Conservation (phyloP, 129 eudicot species). For the Flaveria brownii region DNA sequence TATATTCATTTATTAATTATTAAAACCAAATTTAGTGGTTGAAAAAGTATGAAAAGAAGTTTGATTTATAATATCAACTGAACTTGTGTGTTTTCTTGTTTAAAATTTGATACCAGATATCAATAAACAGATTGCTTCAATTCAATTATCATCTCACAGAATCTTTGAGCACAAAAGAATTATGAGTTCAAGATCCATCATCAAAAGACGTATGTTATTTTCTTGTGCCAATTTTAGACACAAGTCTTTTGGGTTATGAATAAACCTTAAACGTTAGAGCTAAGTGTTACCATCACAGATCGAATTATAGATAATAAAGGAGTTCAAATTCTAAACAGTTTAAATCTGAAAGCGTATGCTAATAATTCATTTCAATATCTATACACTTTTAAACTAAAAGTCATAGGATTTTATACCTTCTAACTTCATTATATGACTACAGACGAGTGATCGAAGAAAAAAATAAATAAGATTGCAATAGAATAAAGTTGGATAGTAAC, state of each 20-base stretch:
- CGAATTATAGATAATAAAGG: too few relatives aligned
- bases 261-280: too few relatives aligned
- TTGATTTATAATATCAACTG: constrained; percentile 21
- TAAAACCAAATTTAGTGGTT: constrained; percentile 18
- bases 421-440: too few relatives aligned
- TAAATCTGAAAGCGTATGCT: too few relatives aligned
- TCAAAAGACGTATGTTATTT: not conserved
- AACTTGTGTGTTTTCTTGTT: constrained; percentile 20
- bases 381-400: too few relatives aligned
- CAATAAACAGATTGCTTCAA: not conserved
- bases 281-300: too few relatives aligned
- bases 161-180: not conserved
- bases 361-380: too few relatives aligned
- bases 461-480: too few relatives aligned
- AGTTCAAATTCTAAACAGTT: too few relatives aligned
- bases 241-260: not conserved
- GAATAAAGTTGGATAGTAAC: too few relatives aligned
- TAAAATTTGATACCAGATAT: constrained; percentile 18
- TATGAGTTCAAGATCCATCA: not conserved
- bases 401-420: too few relatives aligned
- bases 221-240: not conserved
- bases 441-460: too few relatives aligned
- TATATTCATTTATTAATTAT: constrained; percentile 13
- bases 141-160: not conserved
- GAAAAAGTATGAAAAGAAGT: constrained; percentile 3